These are phyloP conservation scores for Leptosphaerulina australis DNA, from an alignment of 2,329 filamentous ascomycete genomes.

Conservation along the genomic window DNA sequence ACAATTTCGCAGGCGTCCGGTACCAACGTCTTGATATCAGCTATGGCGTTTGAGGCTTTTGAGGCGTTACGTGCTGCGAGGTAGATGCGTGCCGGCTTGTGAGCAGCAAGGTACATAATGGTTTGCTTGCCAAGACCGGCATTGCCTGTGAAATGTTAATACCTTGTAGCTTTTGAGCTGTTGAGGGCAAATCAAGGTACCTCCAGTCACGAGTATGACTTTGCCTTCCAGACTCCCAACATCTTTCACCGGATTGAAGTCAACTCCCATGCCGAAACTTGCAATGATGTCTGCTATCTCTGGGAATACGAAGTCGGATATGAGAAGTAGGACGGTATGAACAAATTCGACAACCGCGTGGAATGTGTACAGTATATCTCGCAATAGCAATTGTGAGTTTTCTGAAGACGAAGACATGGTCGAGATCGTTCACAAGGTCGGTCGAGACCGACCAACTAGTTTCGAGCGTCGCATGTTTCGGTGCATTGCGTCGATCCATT, in stretches of 20 bases:
- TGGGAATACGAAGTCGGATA: constrained; percentile 18
- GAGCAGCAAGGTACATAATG: constrained; percentile 52
- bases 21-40: constrained; percentile 45
- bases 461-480: constrained; percentile 11
- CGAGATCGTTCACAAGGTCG: not conserved
- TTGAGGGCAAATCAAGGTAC: constrained; percentile 21
- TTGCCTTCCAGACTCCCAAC: constrained; percentile 39
- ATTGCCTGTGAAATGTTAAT: constrained; percentile 45
- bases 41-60: constrained; percentile 51
- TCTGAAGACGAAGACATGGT: not conserved
- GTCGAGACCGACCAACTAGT: not conserved
- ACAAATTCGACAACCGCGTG: not conserved
- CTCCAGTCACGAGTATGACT: constrained; percentile 46
- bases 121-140: constrained; percentile 56
- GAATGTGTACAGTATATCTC: not conserved
- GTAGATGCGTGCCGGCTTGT: constrained; percentile 55
- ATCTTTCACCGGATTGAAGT: constrained; percentile 36
- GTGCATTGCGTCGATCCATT: constrained; percentile 1
- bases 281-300: constrained; percentile 7
- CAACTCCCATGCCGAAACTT: constrained; percentile 25
- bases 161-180: not conserved
- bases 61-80: constrained; percentile 53
- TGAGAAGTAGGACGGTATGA: constrained; percentile 6
- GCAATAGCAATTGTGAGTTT: not conserved
- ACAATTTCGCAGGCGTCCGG: constrained; percentile 46